Percentiles rank a stretch among this genome's conserved stretches.
These are phyloP conservation scores for Aquilaria yunnanensis DNA, from an alignment of 345 rosid genomes.

Conservation along the genomic window DNA sequence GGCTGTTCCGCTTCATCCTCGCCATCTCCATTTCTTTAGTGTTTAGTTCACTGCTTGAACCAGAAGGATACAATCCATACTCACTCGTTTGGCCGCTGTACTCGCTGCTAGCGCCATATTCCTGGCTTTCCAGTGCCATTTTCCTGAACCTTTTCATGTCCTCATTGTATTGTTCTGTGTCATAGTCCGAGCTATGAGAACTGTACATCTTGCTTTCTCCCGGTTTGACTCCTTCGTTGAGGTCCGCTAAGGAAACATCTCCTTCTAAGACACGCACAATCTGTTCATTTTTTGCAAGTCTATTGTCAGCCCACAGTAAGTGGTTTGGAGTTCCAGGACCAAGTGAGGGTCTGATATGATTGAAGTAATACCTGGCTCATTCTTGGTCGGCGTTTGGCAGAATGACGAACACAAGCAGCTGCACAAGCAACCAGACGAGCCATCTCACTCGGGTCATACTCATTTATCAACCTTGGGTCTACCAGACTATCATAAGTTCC, in stretches of 20 bases:
- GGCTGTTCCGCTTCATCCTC: conserved; percentile 35
- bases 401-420: conserved; percentile 83
- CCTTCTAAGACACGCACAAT: conserved; percentile 85
- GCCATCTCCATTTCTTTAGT: conserved; percentile 56
- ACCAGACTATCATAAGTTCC: conserved; percentile 54
- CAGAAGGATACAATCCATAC: conserved; percentile 66
- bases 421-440: conserved; percentile 87
- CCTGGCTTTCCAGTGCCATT: conserved; percentile 62
- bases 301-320: not conserved
- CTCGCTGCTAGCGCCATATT: conserved; percentile 63
- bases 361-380: conserved; percentile 74
- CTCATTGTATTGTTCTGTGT: conserved; percentile 60
- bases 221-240: conserved; percentile 62
- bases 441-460: conserved; percentile 66
- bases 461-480: conserved; percentile 53
- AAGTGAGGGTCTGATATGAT: not conserved
- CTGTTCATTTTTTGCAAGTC: conserved; percentile 29
- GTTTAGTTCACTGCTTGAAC: conserved; percentile 60
- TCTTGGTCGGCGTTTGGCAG: conserved; percentile 79
- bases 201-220: conserved; percentile 50
- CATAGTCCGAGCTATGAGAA: conserved; percentile 73
- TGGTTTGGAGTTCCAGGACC: not conserved
- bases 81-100: conserved; percentile 67
- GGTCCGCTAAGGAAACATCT: conserved; percentile 58
- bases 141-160: conserved; percentile 75